Evolutionary conservation across 345 rosid species (phyloP), one percentile per base, ranked within the genome.

Genomic region (Ceriops tagal): DNA sequence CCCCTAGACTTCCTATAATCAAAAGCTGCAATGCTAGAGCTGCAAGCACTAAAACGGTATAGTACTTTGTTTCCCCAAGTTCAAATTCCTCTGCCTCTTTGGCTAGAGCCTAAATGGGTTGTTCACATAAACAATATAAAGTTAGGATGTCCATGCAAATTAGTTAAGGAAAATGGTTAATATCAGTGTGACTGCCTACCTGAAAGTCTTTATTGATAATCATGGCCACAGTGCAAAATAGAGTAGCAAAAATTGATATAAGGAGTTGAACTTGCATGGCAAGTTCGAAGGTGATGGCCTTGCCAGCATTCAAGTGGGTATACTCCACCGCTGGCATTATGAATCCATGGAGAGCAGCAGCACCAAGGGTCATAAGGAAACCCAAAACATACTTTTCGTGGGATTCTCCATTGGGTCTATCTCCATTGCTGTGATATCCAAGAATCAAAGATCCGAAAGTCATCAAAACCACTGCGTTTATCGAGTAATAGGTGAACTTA

Each of bases 391-490:
- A 53, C 26, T 22, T 53, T 18, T 22, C 58, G 11, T n/a, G 9
- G 58, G 58, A 53, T 53, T 53, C 13, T 11, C 58, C 58, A 1
- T 11, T 53, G 9, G 58, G 26, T 53, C 58, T 53, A 53, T 53
- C 58, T n/a, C 58, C 58, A 53, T 53, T n/a, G 24, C 21, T 53
- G 9, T 53, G 26, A 53, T 20, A 21, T 22, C 27, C 58, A 21
- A n/a, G 26, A 53, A 21, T 53, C 24, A 53, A 6, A 53, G 57
- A 53, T 8, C 57, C 57, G 7, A n/a, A 53, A 5, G 26, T 53
- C 58, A 53, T 53, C 58, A 53, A 53, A 53, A 53, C 58, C 58
- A 53, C 58, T 7, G 1, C 58, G 26, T 53, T 53, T 53, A 53
- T n/a, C 3, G 58, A 53, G 58, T 53, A 53, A 53, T 53, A 26